Evolutionary conservation across 2,329 filamentous ascomycete genomes (phyloP).

Genomic region (Calonectria pseudoreteaudii): DNA sequence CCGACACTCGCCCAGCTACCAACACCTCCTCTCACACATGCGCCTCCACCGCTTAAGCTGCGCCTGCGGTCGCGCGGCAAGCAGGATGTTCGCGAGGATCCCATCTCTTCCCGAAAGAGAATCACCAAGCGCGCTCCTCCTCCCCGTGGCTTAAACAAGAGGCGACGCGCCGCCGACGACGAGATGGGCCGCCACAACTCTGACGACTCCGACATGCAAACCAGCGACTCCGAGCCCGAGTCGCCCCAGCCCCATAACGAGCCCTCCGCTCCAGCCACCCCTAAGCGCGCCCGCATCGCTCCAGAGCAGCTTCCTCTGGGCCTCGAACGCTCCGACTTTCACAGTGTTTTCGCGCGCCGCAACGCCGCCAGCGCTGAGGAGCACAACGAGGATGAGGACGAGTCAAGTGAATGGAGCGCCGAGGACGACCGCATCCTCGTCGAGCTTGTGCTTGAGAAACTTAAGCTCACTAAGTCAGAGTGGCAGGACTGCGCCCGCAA

Average conservation of each 20-base stretch:
- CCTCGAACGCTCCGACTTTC: conserved; percentile 69
- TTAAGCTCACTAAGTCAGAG: conserved; percentile 72
- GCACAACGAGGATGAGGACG: conserved; percentile 55
- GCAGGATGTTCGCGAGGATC: conserved; percentile 41
- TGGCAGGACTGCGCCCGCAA: conserved; percentile 76
- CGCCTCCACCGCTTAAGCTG: conserved; percentile 64
- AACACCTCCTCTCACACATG: conserved; percentile 67
- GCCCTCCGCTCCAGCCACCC: conserved; percentile 60
- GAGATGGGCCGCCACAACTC: conserved; percentile 56
- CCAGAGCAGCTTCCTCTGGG: conserved; percentile 71
- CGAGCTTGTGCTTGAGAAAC: conserved; percentile 75
- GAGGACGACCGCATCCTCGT: conserved; percentile 75
- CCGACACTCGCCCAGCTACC: conserved; percentile 55
- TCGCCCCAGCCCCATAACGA: conserved; percentile 24
- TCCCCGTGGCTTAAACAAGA: conserved; percentile 66
- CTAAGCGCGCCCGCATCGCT: conserved; percentile 70
- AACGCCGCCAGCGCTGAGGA: conserved; percentile 50
- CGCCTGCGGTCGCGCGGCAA: conserved; percentile 62
- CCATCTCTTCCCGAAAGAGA: conserved; percentile 55
- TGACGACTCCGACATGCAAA: conserved; percentile 42
- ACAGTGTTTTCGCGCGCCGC: conserved; percentile 57
- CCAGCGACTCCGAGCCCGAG: conserved; percentile 53
- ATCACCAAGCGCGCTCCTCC: conserved; percentile 64
- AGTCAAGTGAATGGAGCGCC: conserved; percentile 66
- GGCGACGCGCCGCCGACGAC: conserved; percentile 61